Base-by-base conservation (phyloP, 371 early-diverging fungal species). In the Syncephalis fuscata region DNA sequence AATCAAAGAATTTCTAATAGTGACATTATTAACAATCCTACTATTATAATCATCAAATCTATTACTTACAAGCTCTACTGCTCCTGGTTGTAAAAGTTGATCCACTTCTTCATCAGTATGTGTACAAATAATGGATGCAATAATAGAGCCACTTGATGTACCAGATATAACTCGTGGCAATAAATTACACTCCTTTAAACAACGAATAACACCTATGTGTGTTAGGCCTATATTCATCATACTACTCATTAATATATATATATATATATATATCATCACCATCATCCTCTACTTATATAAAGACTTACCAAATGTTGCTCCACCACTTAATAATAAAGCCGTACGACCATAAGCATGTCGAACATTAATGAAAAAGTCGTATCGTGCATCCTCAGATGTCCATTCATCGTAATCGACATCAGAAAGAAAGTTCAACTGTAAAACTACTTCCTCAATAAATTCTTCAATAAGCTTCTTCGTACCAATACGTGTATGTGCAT, bases 91-190 rank as follows among this genome's bases (percentile, higher is more conserved):
- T 17, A 51, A 8, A 37, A 45, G 17, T 17, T 20, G 19, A 20
- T 45, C 56, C 39, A 92, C 67, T 47, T 90, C 86, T 16, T 78
- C 83, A 43, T 83, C 87, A 0, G 82, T 83, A 20, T 73, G 66
- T 1, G 85, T 82, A 48, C 90, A 90, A 1, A 89, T 54, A 27
- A 87, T 54, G 0, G 89, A 78, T 5, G 95, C 95, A 50, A 94
- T 79, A 51, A 94, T 77, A 14, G 88, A 76, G 0, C 95, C 95
- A 39, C 80, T 80, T 0, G 91, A 89, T 0, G 90, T 80, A 0
- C 95, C 92, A 14, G 84, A 85, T 24, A 94, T 82, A 39, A 91
- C 76, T 9, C 85, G 71, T 15, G 95, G 95, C 27, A 94, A 62
- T 2, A 88, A 61, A 21, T 76, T 70, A 10, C 60, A 64, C 53